Evolutionary conservation across 768 basidiomycete species (phyloP), one percentile per base, ranked within the genome.

Genomic region (Auricularia cornea): DNA sequence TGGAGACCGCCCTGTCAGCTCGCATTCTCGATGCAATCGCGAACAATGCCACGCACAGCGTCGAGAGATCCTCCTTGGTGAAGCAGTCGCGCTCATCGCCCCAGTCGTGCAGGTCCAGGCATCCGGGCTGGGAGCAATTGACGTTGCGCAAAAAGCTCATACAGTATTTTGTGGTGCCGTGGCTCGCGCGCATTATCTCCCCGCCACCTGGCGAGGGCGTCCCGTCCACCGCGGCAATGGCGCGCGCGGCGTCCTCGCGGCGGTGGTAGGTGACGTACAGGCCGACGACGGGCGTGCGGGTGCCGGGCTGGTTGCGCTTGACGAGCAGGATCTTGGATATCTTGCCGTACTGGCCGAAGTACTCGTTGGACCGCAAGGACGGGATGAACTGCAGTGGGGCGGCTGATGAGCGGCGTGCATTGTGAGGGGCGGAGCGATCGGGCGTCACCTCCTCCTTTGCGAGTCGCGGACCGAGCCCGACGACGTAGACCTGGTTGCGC

Each of bases 331-430:
- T 92, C 78, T 96, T 96, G 51, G 89, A 86, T 68, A 99, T 98
- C 79, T 95, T 98, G 68, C 97, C 97, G 74, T 98, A 99, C 72
- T 97, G 94, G 11, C 97, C 97, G 72, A 98, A 98, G 72, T 97
- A 98, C 68, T 99, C 97, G 68, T 88, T 88, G 4, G 93, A 94
- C 56, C 96, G 91, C 44, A 99, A 78, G 14, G 94, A 92, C 1
- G 94, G 88, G 68, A 98, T 92, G 56, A 94, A 84, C 94, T 93
- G 64, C 5, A 54, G 14, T 32, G 54, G 29, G 5, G 23, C 14
- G 14, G 18, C 29, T 3, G 62, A 30, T 3, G 35, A 18, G 6
- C 44, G 23, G 10, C 12, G 23, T 18, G 44, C 20, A 63, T 72
- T 60, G 59, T n/a, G 30, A 31, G 65, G 29, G 29, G n/a, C 18